Evolutionary conservation across 345 rosid species (phyloP).

Genomic region (thale cress (Arabidopsis thaliana)): DNA sequence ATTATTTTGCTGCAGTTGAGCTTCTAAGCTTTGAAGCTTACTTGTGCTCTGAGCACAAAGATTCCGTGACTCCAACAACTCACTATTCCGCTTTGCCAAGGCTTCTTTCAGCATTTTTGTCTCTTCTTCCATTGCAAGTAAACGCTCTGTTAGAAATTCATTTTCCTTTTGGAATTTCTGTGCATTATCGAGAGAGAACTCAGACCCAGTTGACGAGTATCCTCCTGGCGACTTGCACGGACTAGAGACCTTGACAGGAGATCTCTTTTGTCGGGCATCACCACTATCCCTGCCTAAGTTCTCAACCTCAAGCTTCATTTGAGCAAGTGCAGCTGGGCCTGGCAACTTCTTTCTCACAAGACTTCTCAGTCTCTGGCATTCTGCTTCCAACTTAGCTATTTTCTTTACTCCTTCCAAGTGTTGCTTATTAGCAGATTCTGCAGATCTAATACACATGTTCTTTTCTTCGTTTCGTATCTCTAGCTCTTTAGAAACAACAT

Average conservation of each 20-base stretch:
- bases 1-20: slow-evolving; percentile 60
- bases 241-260: slow-evolving; percentile 66
- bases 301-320: slow-evolving; percentile 97
- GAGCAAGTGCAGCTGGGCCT: slow-evolving; percentile 98
- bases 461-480: slow-evolving; percentile 96
- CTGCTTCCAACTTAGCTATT: slow-evolving; percentile 90
- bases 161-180: slow-evolving; percentile 83
- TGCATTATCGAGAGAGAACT: slow-evolving; percentile 63
- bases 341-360: slow-evolving; percentile 95
- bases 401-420: slow-evolving; percentile 89
- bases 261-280: slow-evolving; percentile 67
- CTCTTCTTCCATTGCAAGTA: slow-evolving; percentile 90
- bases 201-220: slow-evolving; percentile 51
- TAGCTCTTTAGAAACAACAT: slow-evolving; percentile 75
- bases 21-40: slow-evolving; percentile 80
- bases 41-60: slow-evolving; percentile 77
- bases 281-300: slow-evolving; percentile 77
- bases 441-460: slow-evolving; percentile 92
- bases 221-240: slow-evolving; percentile 59
- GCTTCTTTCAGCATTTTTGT: slow-evolving; percentile 98
- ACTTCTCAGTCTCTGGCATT: slow-evolving; percentile 90
- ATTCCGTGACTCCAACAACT: slow-evolving; percentile 85
- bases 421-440: slow-evolving; percentile 91
- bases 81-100: slow-evolving; percentile 86
- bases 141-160: slow-evolving; percentile 77